Evolutionary conservation across 31 red algal species (phyloP).

Genomic region (Endocladia muricata): DNA sequence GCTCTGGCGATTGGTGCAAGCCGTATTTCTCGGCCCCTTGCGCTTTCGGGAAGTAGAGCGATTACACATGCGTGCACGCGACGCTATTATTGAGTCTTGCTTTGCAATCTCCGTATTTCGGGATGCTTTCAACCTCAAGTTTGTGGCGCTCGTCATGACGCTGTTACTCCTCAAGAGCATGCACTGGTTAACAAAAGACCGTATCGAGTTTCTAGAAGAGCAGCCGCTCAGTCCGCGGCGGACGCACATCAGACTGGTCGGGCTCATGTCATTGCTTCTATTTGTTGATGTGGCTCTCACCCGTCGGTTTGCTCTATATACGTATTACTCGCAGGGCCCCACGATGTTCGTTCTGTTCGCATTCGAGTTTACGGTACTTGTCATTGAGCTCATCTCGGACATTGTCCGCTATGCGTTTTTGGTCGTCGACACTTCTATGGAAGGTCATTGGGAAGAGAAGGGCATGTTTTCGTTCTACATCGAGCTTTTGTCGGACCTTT

Average conservation of each 20-base stretch:
- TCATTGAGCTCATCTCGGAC: slow-evolving; percentile 68
- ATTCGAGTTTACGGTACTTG: slow-evolving; percentile 83
- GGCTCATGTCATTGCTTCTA: slow-evolving; percentile 61
- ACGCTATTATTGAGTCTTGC: slow-evolving; percentile 89
- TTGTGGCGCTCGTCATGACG: slow-evolving; percentile 71
- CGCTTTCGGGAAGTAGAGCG: slow-evolving; percentile 89
- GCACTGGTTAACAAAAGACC: slow-evolving; percentile 92
- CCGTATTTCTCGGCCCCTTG: slow-evolving; percentile 80
- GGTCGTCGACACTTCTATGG: slow-evolving; percentile 59
- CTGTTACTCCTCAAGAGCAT: slow-evolving; percentile 85
- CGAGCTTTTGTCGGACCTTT: slow-evolving; percentile 83
- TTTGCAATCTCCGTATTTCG: slow-evolving; percentile 96
- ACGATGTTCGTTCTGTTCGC: slow-evolving; percentile 88
- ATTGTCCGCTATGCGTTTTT: slow-evolving; percentile 67
- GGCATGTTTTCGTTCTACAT: slow-evolving; percentile 80
- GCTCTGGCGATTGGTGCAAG: slow-evolving; percentile 73
- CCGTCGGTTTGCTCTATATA: slow-evolving; percentile 24
- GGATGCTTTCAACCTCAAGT: slow-evolving; percentile 79
- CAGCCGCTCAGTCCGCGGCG: slow-evolving; percentile 64
- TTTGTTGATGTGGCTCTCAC: slow-evolving; percentile 56
- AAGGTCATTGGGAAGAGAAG: slow-evolving; percentile 80
- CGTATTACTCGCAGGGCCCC: slow-evolving; percentile 25
- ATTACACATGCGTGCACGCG: slow-evolving; percentile 77
- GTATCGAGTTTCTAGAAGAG: slow-evolving; percentile 94
- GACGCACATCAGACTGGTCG: slow-evolving; percentile 67